A percentile compares a stretch with the other conserved stretches of the same genome.
phyloP scores from a whole-genome alignment of 108 stramenopile genomes.

The Discostella stelligeroides region DNA sequence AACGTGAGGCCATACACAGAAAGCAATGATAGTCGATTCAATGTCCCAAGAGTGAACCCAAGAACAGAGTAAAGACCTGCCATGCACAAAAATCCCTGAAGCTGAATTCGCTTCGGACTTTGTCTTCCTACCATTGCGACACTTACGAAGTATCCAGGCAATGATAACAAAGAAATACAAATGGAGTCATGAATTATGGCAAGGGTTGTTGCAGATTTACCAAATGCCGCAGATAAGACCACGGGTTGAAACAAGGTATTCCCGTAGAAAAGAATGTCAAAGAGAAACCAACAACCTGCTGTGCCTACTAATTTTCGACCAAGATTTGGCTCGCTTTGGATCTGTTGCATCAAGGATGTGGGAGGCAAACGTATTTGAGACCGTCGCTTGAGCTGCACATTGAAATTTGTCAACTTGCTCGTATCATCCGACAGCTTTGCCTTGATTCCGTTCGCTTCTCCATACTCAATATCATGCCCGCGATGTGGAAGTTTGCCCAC shows the following conservation, averaged over 20 bases:
- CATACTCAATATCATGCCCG: background rate
- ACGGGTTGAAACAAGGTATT: conserved; percentile 88
- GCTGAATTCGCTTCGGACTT: conserved; percentile 78
- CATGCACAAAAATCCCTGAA: conserved; percentile 87
- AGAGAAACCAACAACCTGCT: conserved; percentile 84
- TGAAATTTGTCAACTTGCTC: background rate
- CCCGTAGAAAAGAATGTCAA: conserved; percentile 90
- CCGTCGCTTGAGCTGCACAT: conserved; percentile 5
- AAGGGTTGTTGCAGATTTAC: conserved; percentile 46
- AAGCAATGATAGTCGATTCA: conserved; percentile 54
- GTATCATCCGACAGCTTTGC: background rate
- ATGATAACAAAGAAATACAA: conserved; percentile 47
- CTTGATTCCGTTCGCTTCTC: background rate
- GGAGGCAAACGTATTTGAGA: conserved; percentile 27
- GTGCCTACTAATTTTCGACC: conserved; percentile 72
- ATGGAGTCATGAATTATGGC: conserved; percentile 45
- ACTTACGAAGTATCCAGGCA: conserved; percentile 71
- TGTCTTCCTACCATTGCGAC: conserved; percentile 70
- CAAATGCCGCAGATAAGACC: conserved; percentile 85
- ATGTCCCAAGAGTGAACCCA: conserved; percentile 61
- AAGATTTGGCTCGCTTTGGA: conserved; percentile 66
- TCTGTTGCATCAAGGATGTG: conserved; percentile 31
- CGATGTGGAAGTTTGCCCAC: background rate
- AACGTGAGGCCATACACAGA: conserved; percentile 80
- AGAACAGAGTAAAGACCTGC: conserved; percentile 68